Evolutionary conservation across 805 yeast genomes (phyloP).

Genomic region (Teunomyces tritomae): DNA sequence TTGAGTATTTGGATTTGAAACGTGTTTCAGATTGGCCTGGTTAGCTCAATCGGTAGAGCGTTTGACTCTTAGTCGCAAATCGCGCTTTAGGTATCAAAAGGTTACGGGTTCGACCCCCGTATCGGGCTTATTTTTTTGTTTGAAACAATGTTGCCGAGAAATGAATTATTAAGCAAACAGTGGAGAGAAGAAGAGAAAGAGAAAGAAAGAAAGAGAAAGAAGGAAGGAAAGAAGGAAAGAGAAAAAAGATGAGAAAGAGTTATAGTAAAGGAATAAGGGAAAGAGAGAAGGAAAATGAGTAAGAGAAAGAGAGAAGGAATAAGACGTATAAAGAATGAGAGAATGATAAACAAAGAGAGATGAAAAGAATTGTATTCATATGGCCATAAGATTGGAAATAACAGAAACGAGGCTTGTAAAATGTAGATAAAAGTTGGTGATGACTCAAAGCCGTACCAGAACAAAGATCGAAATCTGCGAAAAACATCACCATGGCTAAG

Average conservation of each 20-base stretch:
- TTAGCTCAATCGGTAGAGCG: slow-evolving; percentile 15
- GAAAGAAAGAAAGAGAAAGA: background rate
- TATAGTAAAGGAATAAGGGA: too few species aligned
- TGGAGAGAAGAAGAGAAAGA: background rate
- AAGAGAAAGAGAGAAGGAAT: background rate
- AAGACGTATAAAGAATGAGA: background rate
- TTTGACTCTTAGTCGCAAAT: slow-evolving; percentile 8
- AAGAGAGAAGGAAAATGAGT: background rate
- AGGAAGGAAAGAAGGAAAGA: background rate
- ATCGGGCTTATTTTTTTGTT: slow-evolving; percentile 12
- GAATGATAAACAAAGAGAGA: background rate
- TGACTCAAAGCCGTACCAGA: too few species aligned
- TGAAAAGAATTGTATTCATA: too few species aligned
- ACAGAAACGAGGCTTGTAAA: too few species aligned
- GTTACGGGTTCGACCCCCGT: slow-evolving; percentile 20
- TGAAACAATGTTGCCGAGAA: too few species aligned
- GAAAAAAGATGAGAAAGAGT: too few species aligned
- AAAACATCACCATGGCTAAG: background rate
- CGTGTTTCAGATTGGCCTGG: slow-evolving; percentile 6
- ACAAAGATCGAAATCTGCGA: too few species aligned
- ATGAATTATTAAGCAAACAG: too few species aligned
- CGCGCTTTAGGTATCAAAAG: slow-evolving; percentile 12
- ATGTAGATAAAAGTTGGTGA: too few species aligned
- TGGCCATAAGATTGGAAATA: too few species aligned
- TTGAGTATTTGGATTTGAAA: too few species aligned